These are phyloP conservation scores for Fusarium drepaniforme DNA, from an alignment of 2,329 filamentous ascomycete species.

Conservation along the genomic window DNA sequence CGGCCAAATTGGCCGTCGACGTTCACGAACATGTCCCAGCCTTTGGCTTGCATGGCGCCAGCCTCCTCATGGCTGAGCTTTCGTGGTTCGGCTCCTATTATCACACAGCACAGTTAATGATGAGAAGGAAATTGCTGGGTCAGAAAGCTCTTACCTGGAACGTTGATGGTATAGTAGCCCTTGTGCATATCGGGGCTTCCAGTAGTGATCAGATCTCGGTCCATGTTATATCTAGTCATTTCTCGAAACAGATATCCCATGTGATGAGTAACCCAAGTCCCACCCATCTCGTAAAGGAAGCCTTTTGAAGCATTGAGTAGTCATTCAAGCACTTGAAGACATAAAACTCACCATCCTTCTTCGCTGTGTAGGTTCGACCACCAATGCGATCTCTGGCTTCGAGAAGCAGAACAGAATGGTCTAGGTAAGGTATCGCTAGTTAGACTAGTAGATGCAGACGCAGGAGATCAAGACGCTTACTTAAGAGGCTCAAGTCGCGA, in stretches of 20 bases:
- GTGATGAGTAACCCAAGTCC: conserved; percentile 55
- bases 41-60: conserved; percentile 36
- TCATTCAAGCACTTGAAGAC: neutral
- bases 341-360: conserved; percentile 48
- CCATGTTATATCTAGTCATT: conserved; percentile 56
- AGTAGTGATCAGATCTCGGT: conserved; percentile 27
- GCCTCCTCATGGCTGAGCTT: conserved; percentile 44
- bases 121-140: neutral
- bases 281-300: conserved; percentile 56
- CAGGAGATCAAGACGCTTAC: neutral
- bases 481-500: conserved; percentile 22
- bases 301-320: conserved; percentile 29
- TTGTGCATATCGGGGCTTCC: conserved; percentile 23
- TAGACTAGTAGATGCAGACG: neutral
- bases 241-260: conserved; percentile 56
- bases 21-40: conserved; percentile 43
- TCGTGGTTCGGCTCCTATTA: conserved; percentile 25
- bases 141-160: conserved; percentile 8
- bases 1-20: conserved; percentile 43
- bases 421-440: neutral
- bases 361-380: conserved; percentile 34
- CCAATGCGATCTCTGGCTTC: conserved; percentile 56
- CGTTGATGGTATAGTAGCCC: conserved; percentile 30
- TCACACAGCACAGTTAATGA: neutral
- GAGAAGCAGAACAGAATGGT: conserved; percentile 45